Evolutionary conservation across 345 rosid genomes (phyloP).

Genomic region (Euclidium syriacum): DNA sequence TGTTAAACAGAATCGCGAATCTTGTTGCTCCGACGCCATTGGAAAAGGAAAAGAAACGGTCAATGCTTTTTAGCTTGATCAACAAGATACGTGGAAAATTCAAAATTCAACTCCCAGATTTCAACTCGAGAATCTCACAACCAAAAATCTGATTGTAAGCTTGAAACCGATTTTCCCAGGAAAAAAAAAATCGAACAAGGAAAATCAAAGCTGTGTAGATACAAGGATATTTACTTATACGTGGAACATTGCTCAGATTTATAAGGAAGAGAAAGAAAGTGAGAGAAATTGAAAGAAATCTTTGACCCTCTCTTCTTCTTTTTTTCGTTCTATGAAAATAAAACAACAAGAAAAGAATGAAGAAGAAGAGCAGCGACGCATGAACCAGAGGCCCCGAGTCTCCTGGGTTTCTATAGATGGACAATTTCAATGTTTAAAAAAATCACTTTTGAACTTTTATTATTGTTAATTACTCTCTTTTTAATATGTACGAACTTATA

Average conservation of each 20-base stretch:
- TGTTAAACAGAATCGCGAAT: constrained; percentile 45
- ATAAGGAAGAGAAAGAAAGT: constrained; percentile 2
- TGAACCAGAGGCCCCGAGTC: constrained; percentile 22
- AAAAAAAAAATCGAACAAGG: background rate
- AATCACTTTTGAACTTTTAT: background rate
- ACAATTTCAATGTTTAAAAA: constrained; percentile 9
- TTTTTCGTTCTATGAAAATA: background rate
- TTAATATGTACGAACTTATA: background rate
- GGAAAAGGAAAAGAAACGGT: background rate
- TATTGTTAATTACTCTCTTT: background rate
- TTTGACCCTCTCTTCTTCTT: constrained; percentile 3
- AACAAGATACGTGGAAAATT: constrained; percentile 16
- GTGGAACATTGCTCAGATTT: constrained; percentile 14
- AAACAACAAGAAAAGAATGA: background rate
- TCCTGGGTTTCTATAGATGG: constrained; percentile 24
- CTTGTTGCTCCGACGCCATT: constrained; percentile 61
- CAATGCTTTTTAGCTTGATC: constrained; percentile 26
- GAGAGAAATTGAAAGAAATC: background rate
- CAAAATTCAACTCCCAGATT: background rate
- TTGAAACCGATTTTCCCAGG: background rate
- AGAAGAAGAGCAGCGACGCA: constrained; percentile 22
- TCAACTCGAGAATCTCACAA: constrained; percentile 1
- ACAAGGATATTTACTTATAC: constrained; percentile 1
- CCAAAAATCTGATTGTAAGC: background rate
- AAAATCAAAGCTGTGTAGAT: constrained; percentile 8